These are phyloP conservation scores for Phycomyces nitens DNA, from an alignment of 192 early-diverging fungal species.

Conservation along the genomic window DNA sequence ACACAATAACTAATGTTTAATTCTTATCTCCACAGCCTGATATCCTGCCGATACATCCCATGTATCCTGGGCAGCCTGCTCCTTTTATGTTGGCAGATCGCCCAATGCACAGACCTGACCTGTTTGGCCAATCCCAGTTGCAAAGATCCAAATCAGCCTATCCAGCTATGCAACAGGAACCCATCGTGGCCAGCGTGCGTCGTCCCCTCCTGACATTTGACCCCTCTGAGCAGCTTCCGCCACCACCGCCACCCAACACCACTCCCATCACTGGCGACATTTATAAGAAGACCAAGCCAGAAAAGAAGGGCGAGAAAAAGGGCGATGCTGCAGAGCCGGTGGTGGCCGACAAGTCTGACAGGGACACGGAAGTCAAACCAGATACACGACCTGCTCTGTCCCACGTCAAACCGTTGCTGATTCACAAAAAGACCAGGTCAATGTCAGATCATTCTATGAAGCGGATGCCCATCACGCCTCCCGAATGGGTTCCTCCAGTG, in stretches of 20 bases:
- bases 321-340: no score
- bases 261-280: not conserved
- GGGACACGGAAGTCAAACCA: not conserved
- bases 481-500: not conserved
- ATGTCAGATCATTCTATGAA: not conserved
- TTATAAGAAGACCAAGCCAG: no score
- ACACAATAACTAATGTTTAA: no score
- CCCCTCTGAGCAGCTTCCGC: not conserved
- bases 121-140: not conserved
- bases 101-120: not conserved
- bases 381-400: not conserved
- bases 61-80: not conserved
- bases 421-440: not conserved
- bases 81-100: no score
- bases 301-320: no score
- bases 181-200: not conserved
- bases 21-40: not conserved
- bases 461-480: not conserved
- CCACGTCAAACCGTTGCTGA: not conserved
- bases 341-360: no score
- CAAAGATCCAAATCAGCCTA: not conserved
- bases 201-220: not conserved
- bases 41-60: not conserved
- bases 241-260: not conserved
- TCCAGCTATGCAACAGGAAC: not conserved